Evolutionary conservation across 352 stramenopile genomes (phyloP).

Genomic region (Pythium monospermum): DNA sequence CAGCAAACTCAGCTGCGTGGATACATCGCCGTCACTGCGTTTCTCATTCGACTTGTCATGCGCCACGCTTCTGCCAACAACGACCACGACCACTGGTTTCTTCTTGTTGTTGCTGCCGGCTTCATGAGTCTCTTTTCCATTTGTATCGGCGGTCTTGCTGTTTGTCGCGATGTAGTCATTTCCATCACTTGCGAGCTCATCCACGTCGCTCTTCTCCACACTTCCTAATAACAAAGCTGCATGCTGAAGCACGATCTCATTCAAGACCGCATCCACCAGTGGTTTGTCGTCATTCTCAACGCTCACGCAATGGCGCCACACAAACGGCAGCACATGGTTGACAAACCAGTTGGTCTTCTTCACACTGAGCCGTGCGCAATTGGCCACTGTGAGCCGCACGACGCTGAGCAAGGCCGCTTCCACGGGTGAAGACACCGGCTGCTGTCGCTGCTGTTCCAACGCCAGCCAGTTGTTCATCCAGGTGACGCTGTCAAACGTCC

Average conservation of each 20-base stretch:
- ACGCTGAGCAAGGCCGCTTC: slow-evolving; percentile 9
- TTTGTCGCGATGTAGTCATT: no score
- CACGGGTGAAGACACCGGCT: not conserved
- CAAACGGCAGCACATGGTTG: slow-evolving; percentile 53
- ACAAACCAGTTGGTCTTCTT: slow-evolving; percentile 78
- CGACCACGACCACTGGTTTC: not conserved
- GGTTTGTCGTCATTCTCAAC: no score
- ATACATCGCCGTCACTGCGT: slow-evolving; percentile 15
- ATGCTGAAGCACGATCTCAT: slow-evolving; percentile 32
- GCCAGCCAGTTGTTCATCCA: slow-evolving; percentile 34
- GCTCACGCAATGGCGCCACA: no score
- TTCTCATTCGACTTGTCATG: slow-evolving; percentile 24
- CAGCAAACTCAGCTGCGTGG: slow-evolving; percentile 18
- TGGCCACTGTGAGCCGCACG: slow-evolving; percentile 6
- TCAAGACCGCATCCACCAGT: not conserved
- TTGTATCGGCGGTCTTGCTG: no score
- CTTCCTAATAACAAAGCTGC: slow-evolving; percentile 51
- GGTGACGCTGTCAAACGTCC: slow-evolving; percentile 30
- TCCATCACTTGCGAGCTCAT: slow-evolving; percentile 10
- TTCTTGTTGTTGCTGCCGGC: no score
- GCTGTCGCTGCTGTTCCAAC: not conserved
- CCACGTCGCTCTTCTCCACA: slow-evolving; percentile 20
- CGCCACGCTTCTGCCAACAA: slow-evolving; percentile 14
- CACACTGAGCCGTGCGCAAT: slow-evolving; percentile 33
- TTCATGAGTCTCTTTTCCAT: slow-evolving; percentile 1